Evolutionary conservation across 1,284 basidiomycete genomes (phyloP).

Genomic region (Cryptococcus deneoformans): DNA sequence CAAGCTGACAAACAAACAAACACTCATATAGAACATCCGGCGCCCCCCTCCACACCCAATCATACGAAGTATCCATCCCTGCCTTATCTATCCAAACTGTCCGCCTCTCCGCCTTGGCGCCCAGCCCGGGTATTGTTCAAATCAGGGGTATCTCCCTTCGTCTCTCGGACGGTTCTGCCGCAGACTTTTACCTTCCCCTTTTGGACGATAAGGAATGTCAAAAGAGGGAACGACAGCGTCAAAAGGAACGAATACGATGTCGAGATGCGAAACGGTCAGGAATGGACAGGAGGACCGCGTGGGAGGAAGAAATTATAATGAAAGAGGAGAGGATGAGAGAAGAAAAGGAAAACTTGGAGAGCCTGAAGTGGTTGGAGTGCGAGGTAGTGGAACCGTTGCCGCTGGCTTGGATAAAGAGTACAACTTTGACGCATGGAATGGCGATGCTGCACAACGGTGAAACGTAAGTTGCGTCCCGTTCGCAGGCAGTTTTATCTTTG

Average conservation of each 20-base stretch:
- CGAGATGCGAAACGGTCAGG: conserved; percentile 53
- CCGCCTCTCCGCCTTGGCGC: conserved; percentile 66
- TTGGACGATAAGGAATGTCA: conserved; percentile 56
- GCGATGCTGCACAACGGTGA: conserved; percentile 94
- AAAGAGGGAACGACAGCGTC: conserved; percentile 55
- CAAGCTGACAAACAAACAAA: conserved; percentile 1
- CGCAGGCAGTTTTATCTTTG: background rate
- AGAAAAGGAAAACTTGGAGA: background rate
- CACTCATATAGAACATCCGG: conserved; percentile 67
- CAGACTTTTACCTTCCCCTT: conserved; percentile 73
- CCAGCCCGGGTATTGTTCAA: conserved; percentile 63
- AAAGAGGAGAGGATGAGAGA: background rate
- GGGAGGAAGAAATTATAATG: background rate
- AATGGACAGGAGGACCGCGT: conserved; percentile 25
- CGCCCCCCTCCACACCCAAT: conserved; percentile 65
- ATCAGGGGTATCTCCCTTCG: conserved; percentile 76
- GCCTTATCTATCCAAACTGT: conserved; percentile 71
- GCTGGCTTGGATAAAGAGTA: conserved; percentile 74
- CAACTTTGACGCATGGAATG: conserved; percentile 84
- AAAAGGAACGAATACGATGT: conserved; percentile 51
- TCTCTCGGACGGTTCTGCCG: conserved; percentile 66
- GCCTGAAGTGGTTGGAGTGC: conserved; percentile 41
- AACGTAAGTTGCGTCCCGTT: conserved; percentile 55
- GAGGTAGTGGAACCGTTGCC: conserved; percentile 80
- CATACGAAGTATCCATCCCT: conserved; percentile 62